These are phyloP conservation scores for Monilinia vaccinii-corymbosi DNA, from an alignment of 2,329 filamentous ascomycete species.

Conservation along the genomic window DNA sequence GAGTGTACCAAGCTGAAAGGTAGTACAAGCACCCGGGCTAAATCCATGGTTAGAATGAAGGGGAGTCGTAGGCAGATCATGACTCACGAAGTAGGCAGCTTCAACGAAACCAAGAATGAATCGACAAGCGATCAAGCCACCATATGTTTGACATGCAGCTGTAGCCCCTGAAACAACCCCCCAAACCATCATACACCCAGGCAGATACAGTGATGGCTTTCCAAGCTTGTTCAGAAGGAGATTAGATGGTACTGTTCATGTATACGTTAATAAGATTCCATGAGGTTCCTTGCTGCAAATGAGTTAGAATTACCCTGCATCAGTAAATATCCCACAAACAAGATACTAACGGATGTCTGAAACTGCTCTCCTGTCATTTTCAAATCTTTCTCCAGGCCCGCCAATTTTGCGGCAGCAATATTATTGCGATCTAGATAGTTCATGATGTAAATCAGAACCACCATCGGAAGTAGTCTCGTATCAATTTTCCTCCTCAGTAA, in stretches of 20 bases:
- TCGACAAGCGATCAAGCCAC: conserved; percentile 37
- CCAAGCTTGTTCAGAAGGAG: conserved; percentile 40
- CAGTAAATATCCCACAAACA: conserved; percentile 33
- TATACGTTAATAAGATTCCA: background rate
- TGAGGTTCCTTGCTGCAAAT: background rate
- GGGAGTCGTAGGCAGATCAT: too few relatives aligned
- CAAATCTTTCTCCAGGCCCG: conserved; percentile 38
- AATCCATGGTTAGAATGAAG: background rate
- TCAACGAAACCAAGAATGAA: conserved; percentile 46
- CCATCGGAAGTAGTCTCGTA: conserved; percentile 52
- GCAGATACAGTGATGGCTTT: conserved; percentile 42
- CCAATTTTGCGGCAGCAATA: conserved; percentile 45
- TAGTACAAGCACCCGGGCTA: conserved; percentile 13
- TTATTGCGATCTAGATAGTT: conserved; percentile 56
- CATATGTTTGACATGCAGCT: conserved; percentile 39
- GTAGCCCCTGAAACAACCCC: conserved; percentile 40
- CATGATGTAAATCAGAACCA: conserved; percentile 62
- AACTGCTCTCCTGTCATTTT: conserved; percentile 34
- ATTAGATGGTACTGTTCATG: conserved; percentile 35
- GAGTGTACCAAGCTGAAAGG: conserved; percentile 35
- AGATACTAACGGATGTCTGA: conserved; percentile 34
- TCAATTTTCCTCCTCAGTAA: conserved; percentile 57
- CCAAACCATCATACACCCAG: conserved; percentile 41
- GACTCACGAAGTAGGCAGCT: conserved; percentile 43
- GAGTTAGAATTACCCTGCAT: conserved; percentile 27